phyloP scores from a whole-genome alignment of 2,329 filamentous ascomycete species.

The Cladosporium cucumerinum region DNA sequence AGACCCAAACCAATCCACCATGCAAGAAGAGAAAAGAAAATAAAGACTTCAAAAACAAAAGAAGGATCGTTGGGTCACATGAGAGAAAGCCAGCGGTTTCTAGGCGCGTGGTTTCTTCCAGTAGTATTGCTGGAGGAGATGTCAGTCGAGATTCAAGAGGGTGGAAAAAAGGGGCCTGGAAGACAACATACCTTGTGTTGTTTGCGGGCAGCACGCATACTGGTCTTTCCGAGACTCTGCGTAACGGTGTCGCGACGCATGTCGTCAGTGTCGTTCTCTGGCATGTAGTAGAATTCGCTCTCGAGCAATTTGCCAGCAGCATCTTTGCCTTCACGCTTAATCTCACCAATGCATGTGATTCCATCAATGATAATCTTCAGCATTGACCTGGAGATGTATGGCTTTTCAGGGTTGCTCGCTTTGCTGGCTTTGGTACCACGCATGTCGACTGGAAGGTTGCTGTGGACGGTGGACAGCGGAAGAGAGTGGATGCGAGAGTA shows the following conservation, averaged over 20 bases:
- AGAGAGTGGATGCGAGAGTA: slow-evolving; percentile 91
- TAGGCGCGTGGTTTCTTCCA: slow-evolving; percentile 58
- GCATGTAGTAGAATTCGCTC: slow-evolving; percentile 95
- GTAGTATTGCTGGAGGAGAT: slow-evolving; percentile 62
- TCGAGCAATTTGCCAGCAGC: slow-evolving; percentile 90
- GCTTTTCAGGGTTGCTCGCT: slow-evolving; percentile 24
- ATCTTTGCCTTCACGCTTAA: slow-evolving; percentile 87
- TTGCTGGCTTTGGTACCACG: slow-evolving; percentile 33
- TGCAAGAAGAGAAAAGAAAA: slow-evolving; percentile 14
- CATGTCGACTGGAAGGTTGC: slow-evolving; percentile 70
- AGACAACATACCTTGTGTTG: slow-evolving; percentile 79
- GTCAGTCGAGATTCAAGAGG: slow-evolving; percentile 14
- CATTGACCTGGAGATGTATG: slow-evolving; percentile 54
- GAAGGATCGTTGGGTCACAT: slow-evolving; percentile 6
- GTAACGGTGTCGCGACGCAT: slow-evolving; percentile 78
- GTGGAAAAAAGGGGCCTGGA: not conserved
- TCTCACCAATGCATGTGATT: slow-evolving; percentile 80
- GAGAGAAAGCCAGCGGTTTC: slow-evolving; percentile 15
- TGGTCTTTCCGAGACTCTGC: slow-evolving; percentile 81
- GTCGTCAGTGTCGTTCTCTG: slow-evolving; percentile 78
- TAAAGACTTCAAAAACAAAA: slow-evolving; percentile 1
- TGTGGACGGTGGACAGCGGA: slow-evolving; percentile 83
- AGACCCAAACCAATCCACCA: slow-evolving; percentile 10
- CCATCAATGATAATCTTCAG: slow-evolving; percentile 70
- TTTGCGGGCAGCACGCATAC: slow-evolving; percentile 83